A percentile compares a stretch with the other conserved stretches of the same genome.
These are phyloP conservation scores for Myxozyma lipomycoides DNA, from an alignment of 805 yeast genomes.

Conservation along the genomic window DNA sequence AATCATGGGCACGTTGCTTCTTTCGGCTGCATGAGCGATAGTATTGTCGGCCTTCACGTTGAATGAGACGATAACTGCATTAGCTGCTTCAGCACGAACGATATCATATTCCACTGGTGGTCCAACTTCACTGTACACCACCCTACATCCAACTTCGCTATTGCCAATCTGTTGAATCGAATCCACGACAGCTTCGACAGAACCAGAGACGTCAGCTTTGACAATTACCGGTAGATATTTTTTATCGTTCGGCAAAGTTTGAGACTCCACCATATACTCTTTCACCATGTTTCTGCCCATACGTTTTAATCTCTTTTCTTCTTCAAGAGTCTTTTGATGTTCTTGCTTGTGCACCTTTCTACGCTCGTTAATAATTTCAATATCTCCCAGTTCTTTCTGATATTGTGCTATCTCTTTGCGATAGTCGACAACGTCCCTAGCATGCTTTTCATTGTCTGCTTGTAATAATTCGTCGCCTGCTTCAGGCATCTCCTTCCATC, in stretches of 20 bases:
- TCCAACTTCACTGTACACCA: slow-evolving; percentile 76
- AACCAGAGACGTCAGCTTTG: slow-evolving; percentile 90
- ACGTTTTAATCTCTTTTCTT: slow-evolving; percentile 38
- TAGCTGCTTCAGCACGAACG: slow-evolving; percentile 63
- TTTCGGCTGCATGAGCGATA: slow-evolving; percentile 54
- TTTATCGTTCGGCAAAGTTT: slow-evolving; percentile 34
- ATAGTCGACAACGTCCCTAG: slow-evolving; percentile 69
- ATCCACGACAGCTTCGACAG: slow-evolving; percentile 88
- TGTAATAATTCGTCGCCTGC: slow-evolving; percentile 84
- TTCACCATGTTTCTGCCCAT: neutral
- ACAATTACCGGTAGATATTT: slow-evolving; percentile 59
- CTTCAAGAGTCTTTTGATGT: slow-evolving; percentile 47
- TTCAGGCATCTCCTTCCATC: slow-evolving; percentile 90
- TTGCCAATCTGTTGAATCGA: slow-evolving; percentile 80
- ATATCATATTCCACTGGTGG: slow-evolving; percentile 63
- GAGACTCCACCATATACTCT: neutral
- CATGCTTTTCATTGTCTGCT: slow-evolving; percentile 63
- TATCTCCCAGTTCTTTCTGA: slow-evolving; percentile 56
- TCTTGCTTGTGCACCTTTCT: slow-evolving; percentile 48
- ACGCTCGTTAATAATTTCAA: slow-evolving; percentile 66
- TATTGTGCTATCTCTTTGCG: slow-evolving; percentile 53
- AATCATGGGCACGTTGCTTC: slow-evolving; percentile 52
- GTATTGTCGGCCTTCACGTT: slow-evolving; percentile 67
- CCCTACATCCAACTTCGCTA: slow-evolving; percentile 69
- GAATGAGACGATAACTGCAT: slow-evolving; percentile 73